Evolutionary conservation across 768 basidiomycete species (phyloP), one percentile per base, ranked within the genome.

Genomic region (Boletus patriciae): DNA sequence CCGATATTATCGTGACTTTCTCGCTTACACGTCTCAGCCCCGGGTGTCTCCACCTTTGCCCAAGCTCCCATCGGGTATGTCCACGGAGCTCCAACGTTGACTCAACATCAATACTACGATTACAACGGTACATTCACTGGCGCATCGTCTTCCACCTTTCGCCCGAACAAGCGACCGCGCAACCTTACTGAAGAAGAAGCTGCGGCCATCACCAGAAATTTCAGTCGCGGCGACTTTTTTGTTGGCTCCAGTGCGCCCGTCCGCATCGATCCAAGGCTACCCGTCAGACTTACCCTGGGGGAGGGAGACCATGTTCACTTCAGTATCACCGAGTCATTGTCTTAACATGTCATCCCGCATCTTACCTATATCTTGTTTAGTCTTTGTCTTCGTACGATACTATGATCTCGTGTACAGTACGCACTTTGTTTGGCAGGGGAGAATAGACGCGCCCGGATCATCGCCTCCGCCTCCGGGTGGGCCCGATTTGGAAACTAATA

Each of bases 231-330:
- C 5, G 89, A 92, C 68, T 92, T 92, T 70, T 92, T 84, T 65
- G 86, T 92, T 50, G 90, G 89, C 52, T 83, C 78, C 37, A 90
- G 86, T 62, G 90, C 88, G 2, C 90, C 90, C 10, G 87, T 92
- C 44, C 83, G 88, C 63, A 91, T 92, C 72, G 90, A 92, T 67
- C 88, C 89, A 21, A 83, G 89, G 51, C 73, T 92, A 42, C 88
- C 90, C 15, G 90, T 92, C 58, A 78, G 87, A 57, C 82, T 92
- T 33, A 90, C 88, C 21, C 78, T 92, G 41, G 88, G 88, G 27
- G 90, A 92, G 64, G 88, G 88, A 33, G 90, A 92, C 67, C 85
- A 88, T 62, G 90, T 92, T 29, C 90, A 92, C 62, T 81, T 83
- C 58, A 77, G 78, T 55, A 80, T 82, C 50, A 82, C 80, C 23